Evolutionary conservation across 805 yeast genomes (phyloP), one percentile per base, ranked within the genome.

Genomic region (Tetrapisispora nanseiensis): DNA sequence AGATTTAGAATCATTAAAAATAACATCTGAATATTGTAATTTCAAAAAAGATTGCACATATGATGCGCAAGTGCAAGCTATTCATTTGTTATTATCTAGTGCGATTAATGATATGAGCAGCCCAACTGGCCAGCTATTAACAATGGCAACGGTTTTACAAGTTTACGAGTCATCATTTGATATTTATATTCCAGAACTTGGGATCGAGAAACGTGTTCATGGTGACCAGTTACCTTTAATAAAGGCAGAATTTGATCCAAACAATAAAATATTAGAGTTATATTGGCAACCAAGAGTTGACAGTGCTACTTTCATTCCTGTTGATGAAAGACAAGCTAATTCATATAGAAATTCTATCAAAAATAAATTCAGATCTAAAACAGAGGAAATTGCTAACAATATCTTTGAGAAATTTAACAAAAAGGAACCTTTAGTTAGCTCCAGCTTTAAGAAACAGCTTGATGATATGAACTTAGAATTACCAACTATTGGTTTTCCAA

Each of bases 111-210:
- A 78, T 31, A 75, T 85, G 74, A 66, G 78, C 19, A 76, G 73
- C 41, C 64, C 73, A 13, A 79, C 92, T 11, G 95, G 95, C 1
- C 95, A 86, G 60, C 60, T 86, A 40, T 70, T 90, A 49, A 78
- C 87, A 29, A 78, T 80, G 75, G 97, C 95, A 12, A 77, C 86
- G 11, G 92, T 90, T 18, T 65, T 86, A 21, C 96, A 87, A 61
- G 97, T 90, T 8, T 89, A 90, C 61, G 97, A 92, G 63, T 85
- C 95, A 1, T 86, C 97, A 2, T 92, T 92, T 66, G 98, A 92
- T 61, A 90, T 89, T 3, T 76, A 82, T 51, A 70, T 89, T 47
- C 95, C 96, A 2, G 95, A 86, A 50, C 82, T 87, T 65, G 97
- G 97, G 35, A 83, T 89, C 52, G 97, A 89, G 60, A 89, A 89